Conservation (phyloP, 208 protist genomes). For the Trypanosoma mega region DNA sequence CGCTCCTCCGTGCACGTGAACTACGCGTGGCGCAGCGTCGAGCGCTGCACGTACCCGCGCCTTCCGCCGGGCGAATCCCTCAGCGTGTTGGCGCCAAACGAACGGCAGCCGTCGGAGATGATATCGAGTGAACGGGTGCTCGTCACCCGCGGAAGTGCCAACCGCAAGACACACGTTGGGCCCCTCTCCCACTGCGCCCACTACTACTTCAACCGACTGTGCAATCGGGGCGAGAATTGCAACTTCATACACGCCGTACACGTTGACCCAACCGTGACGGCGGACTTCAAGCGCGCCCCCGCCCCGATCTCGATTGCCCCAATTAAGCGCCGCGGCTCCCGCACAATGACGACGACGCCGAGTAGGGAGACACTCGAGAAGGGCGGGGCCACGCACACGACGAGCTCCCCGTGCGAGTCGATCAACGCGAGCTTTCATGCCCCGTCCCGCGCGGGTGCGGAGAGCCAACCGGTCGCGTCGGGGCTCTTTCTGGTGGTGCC, state of each 20-base stretch:
- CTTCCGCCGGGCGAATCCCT: conserved; percentile 48
- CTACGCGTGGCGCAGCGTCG: conserved; percentile 60
- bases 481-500: conserved; percentile 9
- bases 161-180: conserved; percentile 19
- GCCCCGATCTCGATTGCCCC: conserved; percentile 12
- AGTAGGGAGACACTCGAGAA: not conserved
- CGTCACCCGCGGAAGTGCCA: conserved; percentile 52
- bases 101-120: conserved; percentile 40
- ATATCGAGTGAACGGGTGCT: conserved; percentile 58
- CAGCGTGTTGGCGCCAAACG: conserved; percentile 65
- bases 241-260: conserved; percentile 78
- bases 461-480: too few species aligned
- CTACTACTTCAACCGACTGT: conserved; percentile 87
- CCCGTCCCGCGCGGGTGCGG: too few species aligned
- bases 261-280: conserved; percentile 66
- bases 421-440: too few species aligned
- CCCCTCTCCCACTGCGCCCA: conserved; percentile 81
- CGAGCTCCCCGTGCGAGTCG: too few species aligned
- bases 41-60: conserved; percentile 56
- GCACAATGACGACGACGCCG: not conserved
- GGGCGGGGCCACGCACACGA: too few species aligned
- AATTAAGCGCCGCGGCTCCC: not conserved
- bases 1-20: conserved; percentile 76
- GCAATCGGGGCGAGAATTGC: conserved; percentile 73
- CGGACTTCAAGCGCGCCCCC: conserved; percentile 57